A percentile compares a stretch with the other conserved stretches of the same genome.
Evolutionary conservation across 2,329 filamentous ascomycete genomes (phyloP).

Genomic region (Fulvia fulva): DNA sequence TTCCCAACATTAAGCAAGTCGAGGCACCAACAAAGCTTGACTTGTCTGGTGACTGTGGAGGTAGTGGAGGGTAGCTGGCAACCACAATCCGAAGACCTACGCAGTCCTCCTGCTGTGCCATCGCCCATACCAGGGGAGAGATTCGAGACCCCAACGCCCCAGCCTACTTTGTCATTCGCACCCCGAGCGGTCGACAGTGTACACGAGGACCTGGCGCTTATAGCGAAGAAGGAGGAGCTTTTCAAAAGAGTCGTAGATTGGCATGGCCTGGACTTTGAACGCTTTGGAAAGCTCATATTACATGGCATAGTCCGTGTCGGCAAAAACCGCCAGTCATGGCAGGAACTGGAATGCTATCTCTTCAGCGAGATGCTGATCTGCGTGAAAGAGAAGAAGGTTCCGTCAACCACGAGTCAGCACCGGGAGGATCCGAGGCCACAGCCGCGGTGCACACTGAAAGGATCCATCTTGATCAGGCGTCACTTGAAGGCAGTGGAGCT

Average conservation of each 20-base stretch:
- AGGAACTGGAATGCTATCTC: conserved; percentile 93
- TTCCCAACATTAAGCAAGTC: conserved; percentile 92
- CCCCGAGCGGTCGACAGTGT: conserved; percentile 45
- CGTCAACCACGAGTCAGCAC: conserved; percentile 51
- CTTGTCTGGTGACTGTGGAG: conserved; percentile 89
- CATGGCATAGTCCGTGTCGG: conserved; percentile 89
- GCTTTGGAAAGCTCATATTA: conserved; percentile 86
- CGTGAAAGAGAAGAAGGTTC: conserved; percentile 89
- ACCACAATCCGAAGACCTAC: conserved; percentile 75
- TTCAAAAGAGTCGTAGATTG: conserved; percentile 92
- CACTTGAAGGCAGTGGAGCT: conserved; percentile 87
- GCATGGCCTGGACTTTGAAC: conserved; percentile 91
- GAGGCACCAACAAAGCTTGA: conserved; percentile 89
- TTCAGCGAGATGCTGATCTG: conserved; percentile 99
- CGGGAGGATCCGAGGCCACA: conserved; percentile 65
- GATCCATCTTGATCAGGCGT: conserved; percentile 97
- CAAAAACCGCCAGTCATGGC: conserved; percentile 95
- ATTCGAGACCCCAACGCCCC: conserved; percentile 51
- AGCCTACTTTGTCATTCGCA: conserved; percentile 29
- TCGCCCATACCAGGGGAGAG: conserved; percentile 45
- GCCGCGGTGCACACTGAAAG: conserved; percentile 81
- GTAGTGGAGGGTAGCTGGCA: conserved; percentile 90
- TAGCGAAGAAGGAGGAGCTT: conserved; percentile 81
- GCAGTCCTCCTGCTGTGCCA: conserved; percentile 49
- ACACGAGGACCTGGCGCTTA: conserved; percentile 65